phyloP scores from a whole-genome alignment of 1,284 basidiomycete species.

The Apiotrichum mycotoxinovorans region DNA sequence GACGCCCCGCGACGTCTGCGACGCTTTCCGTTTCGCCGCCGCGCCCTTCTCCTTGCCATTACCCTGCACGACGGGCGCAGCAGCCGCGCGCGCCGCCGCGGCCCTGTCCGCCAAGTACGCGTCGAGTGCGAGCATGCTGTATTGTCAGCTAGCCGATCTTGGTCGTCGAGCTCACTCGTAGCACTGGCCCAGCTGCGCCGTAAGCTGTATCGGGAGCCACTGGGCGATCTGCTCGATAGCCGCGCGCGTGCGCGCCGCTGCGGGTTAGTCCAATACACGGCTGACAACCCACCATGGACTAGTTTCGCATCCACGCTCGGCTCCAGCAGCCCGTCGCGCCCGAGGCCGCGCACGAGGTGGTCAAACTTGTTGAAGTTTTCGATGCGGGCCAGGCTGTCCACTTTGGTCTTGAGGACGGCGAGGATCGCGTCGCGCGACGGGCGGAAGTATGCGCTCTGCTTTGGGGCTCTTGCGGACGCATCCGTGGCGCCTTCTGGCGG shows the following conservation, averaged over 20 bases:
- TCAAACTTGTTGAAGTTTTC: constrained; percentile 39
- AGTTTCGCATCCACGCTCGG: constrained; percentile 19
- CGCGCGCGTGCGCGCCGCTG: constrained; percentile 31
- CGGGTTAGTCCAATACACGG: background rate
- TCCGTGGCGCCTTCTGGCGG: constrained; percentile 19
- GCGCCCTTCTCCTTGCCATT: constrained; percentile 21
- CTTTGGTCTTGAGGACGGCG: constrained; percentile 29
- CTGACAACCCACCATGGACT: constrained; percentile 23
- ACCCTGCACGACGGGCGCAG: constrained; percentile 19
- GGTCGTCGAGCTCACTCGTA: constrained; percentile 29
- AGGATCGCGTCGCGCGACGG: constrained; percentile 29
- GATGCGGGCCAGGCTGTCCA: constrained; percentile 28
- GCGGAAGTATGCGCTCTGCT: constrained; percentile 29
- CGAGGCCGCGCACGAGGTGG: constrained; percentile 36
- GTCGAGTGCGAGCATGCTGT: constrained; percentile 28
- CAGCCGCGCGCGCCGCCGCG: constrained; percentile 33
- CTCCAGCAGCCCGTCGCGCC: constrained; percentile 34
- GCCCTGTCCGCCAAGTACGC: constrained; percentile 32
- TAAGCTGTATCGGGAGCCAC: constrained; percentile 27
- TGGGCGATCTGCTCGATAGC: constrained; percentile 35
- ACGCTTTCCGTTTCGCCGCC: constrained; percentile 29
- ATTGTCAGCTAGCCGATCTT: background rate
- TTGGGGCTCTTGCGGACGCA: too few relatives aligned
- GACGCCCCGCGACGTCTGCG: constrained; percentile 32
- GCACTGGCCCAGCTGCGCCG: constrained; percentile 4